Evolutionary conservation across 306 rosid species (phyloP), one percentile per base, ranked within the genome.

Genomic region (Trifolium pratense): DNA sequence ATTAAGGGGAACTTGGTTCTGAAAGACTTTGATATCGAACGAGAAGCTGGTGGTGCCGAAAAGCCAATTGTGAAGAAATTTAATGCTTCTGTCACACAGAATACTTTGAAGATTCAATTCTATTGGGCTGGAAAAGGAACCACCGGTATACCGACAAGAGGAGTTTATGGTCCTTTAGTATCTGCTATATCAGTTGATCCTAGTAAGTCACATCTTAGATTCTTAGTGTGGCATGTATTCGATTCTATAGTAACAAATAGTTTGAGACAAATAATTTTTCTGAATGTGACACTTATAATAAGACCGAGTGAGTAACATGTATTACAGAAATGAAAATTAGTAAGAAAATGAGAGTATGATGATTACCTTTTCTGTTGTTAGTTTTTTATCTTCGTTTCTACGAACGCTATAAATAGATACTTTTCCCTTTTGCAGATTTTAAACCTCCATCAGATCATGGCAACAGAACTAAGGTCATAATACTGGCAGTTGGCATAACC

Each of bases 41-140:
- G 70, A 25, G 94, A 85, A 86, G 94, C 98, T 48, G 96, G 96
- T 65, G 91, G 89, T 68, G 72, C 92, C 31, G 94, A 85, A 20
- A 89, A 82, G 83, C 83, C 86, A 15, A 75, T 87, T 73, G 75
- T 83, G 65, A 91, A 85, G 88, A 78, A 9, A 31, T 88, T 88
- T 46, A 88, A 80, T 60, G 88, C 82, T 2, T 40, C 26, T 36
- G 98, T 93, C 70, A 78, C 82, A 0, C 74, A 82, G 36, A 63
- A 83, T 76, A 86, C 98, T 17, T 76, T 93, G 69, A 93, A 88
- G 84, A 93, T 93, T 75, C 97, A 82, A 68, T 87, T 93, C 59
- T 89, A 91, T 56, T 93, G 97, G 91, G 92, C 96, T 72, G 98
- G 98, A 78, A 91, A 88, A 84, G 98, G 98, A 79, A 91, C 98